Evolutionary conservation across 768 basidiomycete genomes (phyloP).

Genomic region (Termitomyces sp.): DNA sequence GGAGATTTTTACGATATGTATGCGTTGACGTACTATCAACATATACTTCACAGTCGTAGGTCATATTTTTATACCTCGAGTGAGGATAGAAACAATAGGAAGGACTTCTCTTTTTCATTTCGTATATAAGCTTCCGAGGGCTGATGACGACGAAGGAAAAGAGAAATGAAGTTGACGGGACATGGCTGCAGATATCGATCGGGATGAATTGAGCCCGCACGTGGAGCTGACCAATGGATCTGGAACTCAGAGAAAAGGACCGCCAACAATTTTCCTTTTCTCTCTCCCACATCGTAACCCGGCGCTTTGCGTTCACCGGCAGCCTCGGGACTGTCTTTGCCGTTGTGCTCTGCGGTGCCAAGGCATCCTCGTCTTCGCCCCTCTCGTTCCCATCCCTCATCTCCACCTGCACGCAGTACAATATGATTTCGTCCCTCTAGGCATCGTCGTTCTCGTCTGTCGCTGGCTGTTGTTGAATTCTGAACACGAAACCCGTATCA

Average conservation of each 20-base stretch:
- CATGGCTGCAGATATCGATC: conserved; percentile 6
- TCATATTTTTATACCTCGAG: background rate
- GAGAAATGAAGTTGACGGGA: background rate
- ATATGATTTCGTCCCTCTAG: conserved; percentile 41
- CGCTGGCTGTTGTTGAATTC: conserved; percentile 11
- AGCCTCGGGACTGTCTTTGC: background rate
- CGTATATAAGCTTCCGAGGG: background rate
- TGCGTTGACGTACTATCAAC: background rate
- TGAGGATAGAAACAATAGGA: background rate
- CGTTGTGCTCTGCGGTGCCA: conserved; percentile 14
- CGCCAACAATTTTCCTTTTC: conserved; percentile 10
- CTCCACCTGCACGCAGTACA: conserved; percentile 31
- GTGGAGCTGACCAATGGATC: conserved; percentile 19
- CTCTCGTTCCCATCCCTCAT: conserved; percentile 19
- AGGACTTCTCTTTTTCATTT: background rate
- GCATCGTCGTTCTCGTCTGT: conserved; percentile 14
- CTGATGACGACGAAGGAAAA: background rate
- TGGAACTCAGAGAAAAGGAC: conserved; percentile 18
- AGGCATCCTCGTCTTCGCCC: conserved; percentile 12
- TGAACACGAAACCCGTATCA: conserved; percentile 2
- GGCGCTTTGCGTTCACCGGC: background rate
- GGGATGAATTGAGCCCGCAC: conserved; percentile 9
- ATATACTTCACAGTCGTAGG: background rate
- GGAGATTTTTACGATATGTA: background rate
- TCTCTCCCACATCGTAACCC: conserved; percentile 12